Evolutionary conservation across 1,284 basidiomycete genomes (phyloP).

Genomic region (Gastroboletus turbinatus): DNA sequence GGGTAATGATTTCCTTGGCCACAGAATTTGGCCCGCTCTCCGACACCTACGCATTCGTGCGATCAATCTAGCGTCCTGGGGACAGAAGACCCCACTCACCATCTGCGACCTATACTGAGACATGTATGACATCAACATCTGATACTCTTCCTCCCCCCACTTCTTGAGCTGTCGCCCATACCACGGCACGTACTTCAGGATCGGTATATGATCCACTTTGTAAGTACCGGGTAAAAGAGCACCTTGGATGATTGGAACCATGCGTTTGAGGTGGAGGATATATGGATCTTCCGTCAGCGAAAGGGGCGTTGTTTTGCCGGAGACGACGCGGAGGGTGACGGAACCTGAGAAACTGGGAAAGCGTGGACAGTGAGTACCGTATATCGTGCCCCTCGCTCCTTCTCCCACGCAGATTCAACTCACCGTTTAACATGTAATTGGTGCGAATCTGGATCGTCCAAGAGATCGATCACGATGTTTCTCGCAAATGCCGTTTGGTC

Average conservation of each 20-base stretch:
- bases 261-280: constrained; percentile 26
- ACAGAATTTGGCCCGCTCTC: constrained; percentile 32
- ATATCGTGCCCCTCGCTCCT: no score
- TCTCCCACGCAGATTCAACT: not conserved
- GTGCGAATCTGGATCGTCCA: constrained; percentile 38
- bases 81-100: constrained; percentile 1
- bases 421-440: constrained; percentile 30
- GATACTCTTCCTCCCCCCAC: constrained; percentile 56
- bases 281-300: constrained; percentile 53
- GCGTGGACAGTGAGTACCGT: constrained; percentile 13
- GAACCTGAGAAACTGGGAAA: constrained; percentile 56
- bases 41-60: not conserved
- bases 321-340: constrained; percentile 64
- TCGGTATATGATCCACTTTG: constrained; percentile 57
- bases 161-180: constrained; percentile 53
- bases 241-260: constrained; percentile 42
- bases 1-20: constrained; percentile 53
- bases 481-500: constrained; percentile 39
- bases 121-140: constrained; percentile 20
- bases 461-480: constrained; percentile 40
- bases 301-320: constrained; percentile 54
- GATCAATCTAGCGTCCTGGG: not conserved
- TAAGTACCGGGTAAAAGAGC: constrained; percentile 57
- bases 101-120: constrained; percentile 17
- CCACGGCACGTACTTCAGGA: constrained; percentile 56